Base-by-base conservation (phyloP, 2,329 filamentous ascomycete genomes). In the Colletotrichum siamense region DNA sequence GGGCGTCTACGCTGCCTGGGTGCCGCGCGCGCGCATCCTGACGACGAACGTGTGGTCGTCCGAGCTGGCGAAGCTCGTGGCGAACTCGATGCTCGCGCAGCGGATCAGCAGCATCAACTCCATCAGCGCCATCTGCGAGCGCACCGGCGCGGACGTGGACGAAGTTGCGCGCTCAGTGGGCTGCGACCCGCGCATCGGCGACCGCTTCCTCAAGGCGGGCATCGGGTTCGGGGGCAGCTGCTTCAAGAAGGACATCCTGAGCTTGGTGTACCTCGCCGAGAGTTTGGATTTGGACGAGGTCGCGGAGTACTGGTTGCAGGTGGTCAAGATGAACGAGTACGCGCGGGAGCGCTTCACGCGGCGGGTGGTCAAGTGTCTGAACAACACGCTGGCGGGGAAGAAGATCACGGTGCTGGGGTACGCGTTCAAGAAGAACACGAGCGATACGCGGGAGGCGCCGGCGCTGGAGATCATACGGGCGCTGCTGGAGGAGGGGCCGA, bases 21-120 rank as follows among this genome's bases (percentile, higher is more conserved):
- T 96, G 16, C 90, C 93, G 2, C 86, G 87, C 18, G 86, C 89
- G 22, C 90, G 91, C 76, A 95, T 96, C 81, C 86, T 95, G 70
- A 93, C 91, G 28, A 94, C 93, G 80, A 94, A 95, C 79, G 87
- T 94, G 1, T 95, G 92, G 91, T 95, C 94, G 1, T 95, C 94
- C 0, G 95, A 96, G 84, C 89, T 96, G 22, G 89, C 94, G 67
- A 96, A 96, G 85, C 89, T 96, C 0, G 94, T 93, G 2, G 93
- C 94, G 71, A 96, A 96, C 83, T 93, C 94, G 5, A 92, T 96
- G 90, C 88, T 96, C 12, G 95, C 95, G 2, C 95, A 96, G 85
- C 90, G 94, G 65, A 94, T 96, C 80, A 94, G 92, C 81, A 95
- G 92, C 84, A 95, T 96, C 86, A 96, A 96, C 85, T 93, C 94